phyloP scores from a whole-genome alignment of 176 grass and related monocot genomes.

The Phragmites australis region DNA sequence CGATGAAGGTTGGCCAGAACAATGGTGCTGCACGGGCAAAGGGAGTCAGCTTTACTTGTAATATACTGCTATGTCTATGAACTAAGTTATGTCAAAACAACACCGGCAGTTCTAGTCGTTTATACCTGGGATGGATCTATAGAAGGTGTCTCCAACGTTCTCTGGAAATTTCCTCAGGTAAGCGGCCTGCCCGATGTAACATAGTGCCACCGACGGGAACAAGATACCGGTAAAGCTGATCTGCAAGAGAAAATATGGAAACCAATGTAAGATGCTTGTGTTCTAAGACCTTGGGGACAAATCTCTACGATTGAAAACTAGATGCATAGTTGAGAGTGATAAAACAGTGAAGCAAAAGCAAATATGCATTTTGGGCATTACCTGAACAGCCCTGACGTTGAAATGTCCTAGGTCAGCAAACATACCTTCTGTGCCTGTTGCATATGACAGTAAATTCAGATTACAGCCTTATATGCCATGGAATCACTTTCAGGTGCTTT shows the following conservation, averaged over 20 bases:
- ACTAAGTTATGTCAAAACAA: neutral
- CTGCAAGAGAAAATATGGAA: slow-evolving; percentile 38
- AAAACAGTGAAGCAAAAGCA: slow-evolving; percentile 1
- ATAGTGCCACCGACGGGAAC: slow-evolving; percentile 68
- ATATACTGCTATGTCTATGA: neutral
- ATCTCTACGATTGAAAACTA: no score
- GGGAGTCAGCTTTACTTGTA: neutral
- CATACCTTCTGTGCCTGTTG: slow-evolving; percentile 81
- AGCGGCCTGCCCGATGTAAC: slow-evolving; percentile 75
- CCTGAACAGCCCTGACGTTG: slow-evolving; percentile 75
- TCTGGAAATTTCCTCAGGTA: slow-evolving; percentile 59
- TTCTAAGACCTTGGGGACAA: slow-evolving; percentile 48
- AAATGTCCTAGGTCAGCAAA: slow-evolving; percentile 93
- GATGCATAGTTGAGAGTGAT: slow-evolving; percentile 10
- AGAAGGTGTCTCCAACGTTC: slow-evolving; percentile 66
- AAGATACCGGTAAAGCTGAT: slow-evolving; percentile 70
- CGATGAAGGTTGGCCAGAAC: slow-evolving; percentile 75
- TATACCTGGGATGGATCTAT: slow-evolving; percentile 82
- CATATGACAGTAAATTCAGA: slow-evolving; percentile 19
- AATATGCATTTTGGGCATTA: slow-evolving; percentile 14
- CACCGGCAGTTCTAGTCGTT: neutral
- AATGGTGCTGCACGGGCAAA: slow-evolving; percentile 37
- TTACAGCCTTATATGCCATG: neutral
- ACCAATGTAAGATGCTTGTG: slow-evolving; percentile 9
- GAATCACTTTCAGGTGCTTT: no score